A percentile compares a stretch with the other conserved stretches of the same genome.
phyloP scores from a whole-genome alignment of 2,329 filamentous ascomycete genomes.

The Fusarium sp. region DNA sequence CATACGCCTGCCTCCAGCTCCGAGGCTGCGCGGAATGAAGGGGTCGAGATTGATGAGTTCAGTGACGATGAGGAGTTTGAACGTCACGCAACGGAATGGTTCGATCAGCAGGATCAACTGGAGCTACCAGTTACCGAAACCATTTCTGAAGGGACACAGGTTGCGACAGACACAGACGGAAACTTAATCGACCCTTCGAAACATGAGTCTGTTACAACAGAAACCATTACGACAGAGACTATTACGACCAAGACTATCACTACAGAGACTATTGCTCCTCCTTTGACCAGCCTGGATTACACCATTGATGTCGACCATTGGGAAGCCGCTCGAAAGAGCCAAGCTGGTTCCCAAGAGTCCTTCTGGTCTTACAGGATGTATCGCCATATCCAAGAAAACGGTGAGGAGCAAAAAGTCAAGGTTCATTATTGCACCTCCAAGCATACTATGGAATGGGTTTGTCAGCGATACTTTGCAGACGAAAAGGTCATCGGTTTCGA shows the following conservation, averaged over 20 bases:
- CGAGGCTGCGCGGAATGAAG: background rate
- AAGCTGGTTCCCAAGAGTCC: slow-evolving; percentile 59
- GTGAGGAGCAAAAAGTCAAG: slow-evolving; percentile 65
- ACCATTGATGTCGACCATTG: slow-evolving; percentile 49
- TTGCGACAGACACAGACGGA: background rate
- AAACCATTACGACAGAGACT: background rate
- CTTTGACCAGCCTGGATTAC: slow-evolving; percentile 47
- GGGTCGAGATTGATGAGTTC: slow-evolving; percentile 33
- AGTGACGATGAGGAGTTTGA: slow-evolving; percentile 44
- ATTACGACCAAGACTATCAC: background rate
- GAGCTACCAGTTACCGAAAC: background rate
- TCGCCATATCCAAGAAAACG: slow-evolving; percentile 59
- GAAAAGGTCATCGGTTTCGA: slow-evolving; percentile 87
- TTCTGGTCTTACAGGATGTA: slow-evolving; percentile 80
- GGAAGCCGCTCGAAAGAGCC: slow-evolving; percentile 59
- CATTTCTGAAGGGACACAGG: slow-evolving; percentile 12
- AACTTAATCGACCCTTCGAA: slow-evolving; percentile 15
- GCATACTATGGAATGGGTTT: slow-evolving; percentile 73
- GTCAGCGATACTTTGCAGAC: slow-evolving; percentile 71
- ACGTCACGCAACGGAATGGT: slow-evolving; percentile 42
- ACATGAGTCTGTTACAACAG: background rate
- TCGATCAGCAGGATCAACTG: slow-evolving; percentile 40
- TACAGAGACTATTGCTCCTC: slow-evolving; percentile 33
- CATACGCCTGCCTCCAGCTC: slow-evolving; percentile 26
- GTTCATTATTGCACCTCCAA: slow-evolving; percentile 83